These are phyloP conservation scores for Hygrophoropsis aurantiaca DNA, from an alignment of 768 basidiomycete species.

Conservation along the genomic window DNA sequence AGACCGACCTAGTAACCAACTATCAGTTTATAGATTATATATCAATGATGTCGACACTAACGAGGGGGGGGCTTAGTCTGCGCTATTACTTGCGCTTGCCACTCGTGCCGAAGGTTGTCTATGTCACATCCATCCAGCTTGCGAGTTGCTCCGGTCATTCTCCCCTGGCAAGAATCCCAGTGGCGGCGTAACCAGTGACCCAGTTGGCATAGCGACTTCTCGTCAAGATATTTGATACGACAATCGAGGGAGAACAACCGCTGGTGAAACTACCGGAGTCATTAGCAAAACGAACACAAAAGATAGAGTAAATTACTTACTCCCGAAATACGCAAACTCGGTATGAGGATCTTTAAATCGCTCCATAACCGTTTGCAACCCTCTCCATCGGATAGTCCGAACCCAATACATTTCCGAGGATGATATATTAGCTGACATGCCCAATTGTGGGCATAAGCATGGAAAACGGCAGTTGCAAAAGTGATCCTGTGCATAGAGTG, in stretches of 20 bases:
- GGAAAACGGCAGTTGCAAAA: conserved; percentile 32
- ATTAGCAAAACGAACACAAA: conserved; percentile 11
- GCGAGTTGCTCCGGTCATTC: background rate
- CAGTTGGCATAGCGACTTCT: background rate
- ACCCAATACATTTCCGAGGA: conserved; percentile 26
- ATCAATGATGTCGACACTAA: too few species aligned
- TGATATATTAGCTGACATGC: conserved; percentile 35
- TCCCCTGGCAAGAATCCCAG: conserved; percentile 5
- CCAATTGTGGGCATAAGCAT: conserved; percentile 36
- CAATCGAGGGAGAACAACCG: conserved; percentile 9
- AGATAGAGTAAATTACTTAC: conserved; percentile 9
- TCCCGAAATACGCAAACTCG: conserved; percentile 12
- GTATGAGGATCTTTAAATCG: conserved; percentile 18
- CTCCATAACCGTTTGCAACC: conserved; percentile 37
- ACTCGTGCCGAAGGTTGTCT: background rate
- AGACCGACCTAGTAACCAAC: background rate
- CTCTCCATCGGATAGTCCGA: too few species aligned
- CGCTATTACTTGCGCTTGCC: conserved; percentile 2
- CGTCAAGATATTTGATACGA: conserved; percentile 3
- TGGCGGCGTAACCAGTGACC: conserved; percentile 7
- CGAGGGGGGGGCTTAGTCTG: conserved; percentile 5
- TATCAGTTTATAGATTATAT: too few species aligned
- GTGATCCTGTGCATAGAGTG: conserved; percentile 7
- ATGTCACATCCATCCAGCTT: background rate
- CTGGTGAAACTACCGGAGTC: conserved; percentile 5